Conservation (phyloP, 2,329 filamentous ascomycete species). For the Capronia americana region DNA sequence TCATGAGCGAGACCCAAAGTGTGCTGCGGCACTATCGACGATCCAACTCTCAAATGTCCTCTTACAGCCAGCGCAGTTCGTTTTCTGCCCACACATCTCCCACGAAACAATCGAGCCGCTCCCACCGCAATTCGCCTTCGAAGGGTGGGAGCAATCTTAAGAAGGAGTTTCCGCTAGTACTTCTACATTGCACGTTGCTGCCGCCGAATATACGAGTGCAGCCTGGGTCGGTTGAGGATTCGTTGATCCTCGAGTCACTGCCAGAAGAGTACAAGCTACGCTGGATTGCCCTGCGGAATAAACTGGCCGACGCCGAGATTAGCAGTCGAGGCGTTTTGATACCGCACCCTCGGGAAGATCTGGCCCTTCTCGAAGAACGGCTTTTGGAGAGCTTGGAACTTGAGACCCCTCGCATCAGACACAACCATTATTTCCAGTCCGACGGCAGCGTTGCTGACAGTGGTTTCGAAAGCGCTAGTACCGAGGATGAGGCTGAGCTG, state of each 20-base stretch:
- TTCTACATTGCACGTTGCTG: conserved; percentile 66
- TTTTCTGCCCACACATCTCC: conserved; percentile 35
- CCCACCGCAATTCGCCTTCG: conserved; percentile 25
- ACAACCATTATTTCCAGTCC: conserved; percentile 61
- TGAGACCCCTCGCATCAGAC: conserved; percentile 60
- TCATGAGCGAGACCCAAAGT: conserved; percentile 50
- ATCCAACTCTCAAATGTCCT: conserved; percentile 36
- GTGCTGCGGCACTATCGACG: conserved; percentile 43
- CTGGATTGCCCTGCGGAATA: conserved; percentile 62
- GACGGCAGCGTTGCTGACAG: conserved; percentile 37
- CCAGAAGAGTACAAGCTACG: conserved; percentile 53
- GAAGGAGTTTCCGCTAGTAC: conserved; percentile 62
- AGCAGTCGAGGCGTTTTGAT: conserved; percentile 65
- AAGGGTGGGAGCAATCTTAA: conserved; percentile 45
- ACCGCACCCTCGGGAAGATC: conserved; percentile 67
- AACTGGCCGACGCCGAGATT: conserved; percentile 61
- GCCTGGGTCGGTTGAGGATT: conserved; percentile 45
- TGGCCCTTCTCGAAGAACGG: conserved; percentile 67
- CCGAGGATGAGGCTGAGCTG: conserved; percentile 44
- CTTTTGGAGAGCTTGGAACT: conserved; percentile 66
- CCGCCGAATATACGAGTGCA: conserved; percentile 60
- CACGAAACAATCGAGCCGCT: conserved; percentile 33
- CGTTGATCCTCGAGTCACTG: conserved; percentile 58
- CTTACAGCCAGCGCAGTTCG: conserved; percentile 33
- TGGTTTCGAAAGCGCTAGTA: conserved; percentile 46